Evolutionary conservation across 495 filamentous ascomycete genomes (phyloP).

Genomic region (Geoglossum glabrum): DNA sequence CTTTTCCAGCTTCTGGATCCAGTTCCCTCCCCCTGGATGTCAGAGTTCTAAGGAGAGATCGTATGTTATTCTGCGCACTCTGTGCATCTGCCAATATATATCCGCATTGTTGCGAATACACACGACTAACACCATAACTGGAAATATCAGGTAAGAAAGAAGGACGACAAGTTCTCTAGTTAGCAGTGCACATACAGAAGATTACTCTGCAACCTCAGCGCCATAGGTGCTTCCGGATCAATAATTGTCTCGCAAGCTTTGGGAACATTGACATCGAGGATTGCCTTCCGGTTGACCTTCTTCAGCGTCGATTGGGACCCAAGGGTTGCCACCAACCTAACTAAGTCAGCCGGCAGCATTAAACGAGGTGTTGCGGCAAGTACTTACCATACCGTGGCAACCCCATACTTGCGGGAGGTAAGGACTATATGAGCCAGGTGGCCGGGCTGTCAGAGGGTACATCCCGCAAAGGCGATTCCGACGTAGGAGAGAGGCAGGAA

Average conservation of each 20-base stretch:
- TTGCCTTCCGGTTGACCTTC: constrained; percentile 69
- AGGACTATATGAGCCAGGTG: constrained; percentile 36
- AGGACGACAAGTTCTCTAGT: not conserved
- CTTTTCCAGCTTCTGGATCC: constrained; percentile 50
- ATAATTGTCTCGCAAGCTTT: constrained; percentile 77
- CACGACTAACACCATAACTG: constrained; percentile 64
- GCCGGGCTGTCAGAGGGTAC: not conserved
- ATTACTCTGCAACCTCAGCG: constrained; percentile 77
- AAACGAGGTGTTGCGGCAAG: not conserved
- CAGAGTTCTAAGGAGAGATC: constrained; percentile 35
- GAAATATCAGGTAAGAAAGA: not conserved
- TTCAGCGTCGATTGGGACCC: constrained; percentile 51
- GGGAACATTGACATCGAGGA: constrained; percentile 66
- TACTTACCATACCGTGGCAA: constrained; percentile 81
- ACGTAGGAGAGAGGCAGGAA: not conserved
- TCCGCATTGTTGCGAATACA: constrained; percentile 68
- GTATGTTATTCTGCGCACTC: constrained; percentile 52
- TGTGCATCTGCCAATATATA: constrained; percentile 71
- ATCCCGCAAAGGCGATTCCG: too few species aligned
- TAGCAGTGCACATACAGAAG: constrained; percentile 34
- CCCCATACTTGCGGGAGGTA: constrained; percentile 69
- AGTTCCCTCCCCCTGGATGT: constrained; percentile 35
- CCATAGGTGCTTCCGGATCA: constrained; percentile 70
- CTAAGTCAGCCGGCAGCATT: not conserved
- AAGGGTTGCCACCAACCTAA: constrained; percentile 80